Evolutionary conservation across 208 protist species (phyloP), one percentile per base, ranked within the genome.

Genomic region (Tritrichomonas foetus): DNA sequence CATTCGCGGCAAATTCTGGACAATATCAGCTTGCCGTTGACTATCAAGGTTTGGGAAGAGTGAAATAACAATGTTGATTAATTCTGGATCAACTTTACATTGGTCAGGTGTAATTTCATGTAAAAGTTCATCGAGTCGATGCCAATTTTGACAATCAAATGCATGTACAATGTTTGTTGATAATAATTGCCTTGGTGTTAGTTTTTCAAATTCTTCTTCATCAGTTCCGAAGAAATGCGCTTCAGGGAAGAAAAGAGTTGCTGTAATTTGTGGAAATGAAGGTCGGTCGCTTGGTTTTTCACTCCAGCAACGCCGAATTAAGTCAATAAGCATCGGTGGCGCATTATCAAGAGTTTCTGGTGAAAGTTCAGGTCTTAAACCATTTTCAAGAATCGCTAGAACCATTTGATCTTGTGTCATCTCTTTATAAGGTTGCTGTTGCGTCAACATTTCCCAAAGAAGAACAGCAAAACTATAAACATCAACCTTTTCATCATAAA

Each of bases 391-490:
- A 0, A 89, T 33, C 8, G 41, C 78, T 27, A 89, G 33, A 9
- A 89, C 47, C 8, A 89, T 57, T 16, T 89, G 78, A 0, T 89
- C 78, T 89, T 89, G 78, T 39, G 9, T 61, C 78, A 89, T 89
- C 2, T 33, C 47, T 8, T 2, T 0, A 57, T 89, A 95, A 36
- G 95, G 95, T 47, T 95, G 50, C 39, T 82, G 14, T 22, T 94
- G 47, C 3, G 94, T 96, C 22, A 96, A 93, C 36, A 96, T 93
- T 80, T 96, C 96, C 16, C 95, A 95, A 33, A 96, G 74, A 0
- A 96, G 93, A 44, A 96, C 95, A 55, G 95, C 95, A 93, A 93
- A 96, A 30, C 93, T 95, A 44, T 95, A 96, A 16, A 95, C 94
- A 57, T 96, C 95, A 0, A 95, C 94, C n/a, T 94, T 94, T 8